Evolutionary conservation across 2,329 filamentous ascomycete genomes (phyloP), one percentile per base, ranked within the genome.

Genomic region (Alternaria rosae): DNA sequence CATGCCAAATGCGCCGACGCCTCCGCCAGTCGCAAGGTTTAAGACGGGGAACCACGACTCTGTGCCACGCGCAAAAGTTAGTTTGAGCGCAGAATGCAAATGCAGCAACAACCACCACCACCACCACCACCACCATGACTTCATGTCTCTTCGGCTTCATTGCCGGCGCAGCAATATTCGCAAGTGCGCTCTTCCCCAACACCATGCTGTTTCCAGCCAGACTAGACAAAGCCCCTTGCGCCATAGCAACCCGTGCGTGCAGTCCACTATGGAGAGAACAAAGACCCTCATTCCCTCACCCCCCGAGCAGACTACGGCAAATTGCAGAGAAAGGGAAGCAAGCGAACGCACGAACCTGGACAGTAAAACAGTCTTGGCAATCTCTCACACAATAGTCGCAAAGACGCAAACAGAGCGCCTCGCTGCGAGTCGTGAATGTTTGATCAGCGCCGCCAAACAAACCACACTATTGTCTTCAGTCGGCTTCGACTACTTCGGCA

Each of bases 401-500:
- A 55, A 60, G 35, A 35, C 6, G 41, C 41, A 51, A 51, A 51
- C 30, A 20, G 35, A 17, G 8, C 15, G 23, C 25, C 26, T 21
- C 28, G 25, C 52, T 26, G 44, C 45, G 53, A 57, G 38, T 61
- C 55, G 55, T 54, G 12, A 11, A 30, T 28, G 59, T 62, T 47
- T 56, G 21, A 66, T 63, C 54, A 43, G 32, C 41, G 30, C 47
- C 28, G 28, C 30, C 47, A 51, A 51, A 35, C 47, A 38, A 51
- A 17, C 52, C 5, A 47, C 21, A 43, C 30, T 42, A 35, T 20
- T 56, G 25, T 48, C 25, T 47, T 79, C 75, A 79, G 54, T 79
- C 78, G 11, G 71, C 74, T 50, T 78, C 76, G 21, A 74, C 75
- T 45, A 75, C 67, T 65, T 80, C 77, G 15, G 71, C 70, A 57